A percentile compares a stretch with the other conserved stretches of the same genome.
Evolutionary conservation across 805 yeast genomes (phyloP).

Genomic region (Nakazawaea ernobii): DNA sequence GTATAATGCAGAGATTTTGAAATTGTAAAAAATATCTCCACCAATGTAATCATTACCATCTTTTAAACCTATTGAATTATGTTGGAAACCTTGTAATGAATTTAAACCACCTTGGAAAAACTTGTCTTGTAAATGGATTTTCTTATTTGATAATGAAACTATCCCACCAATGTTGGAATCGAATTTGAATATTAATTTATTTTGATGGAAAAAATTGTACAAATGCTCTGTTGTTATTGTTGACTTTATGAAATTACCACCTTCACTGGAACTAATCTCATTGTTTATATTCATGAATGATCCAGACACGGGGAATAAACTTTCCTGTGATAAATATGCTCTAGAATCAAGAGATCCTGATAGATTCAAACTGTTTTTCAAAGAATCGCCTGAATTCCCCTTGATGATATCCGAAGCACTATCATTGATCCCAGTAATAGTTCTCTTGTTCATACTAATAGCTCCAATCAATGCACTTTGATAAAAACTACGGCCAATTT

Average conservation of each 20-base stretch:
- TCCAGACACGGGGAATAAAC: constrained; percentile 44
- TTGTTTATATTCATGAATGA: constrained; percentile 29
- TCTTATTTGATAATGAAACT: constrained; percentile 28
- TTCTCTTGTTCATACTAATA: constrained; percentile 52
- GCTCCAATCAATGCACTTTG: constrained; percentile 36
- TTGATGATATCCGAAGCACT: constrained; percentile 53
- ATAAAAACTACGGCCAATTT: constrained; percentile 20
- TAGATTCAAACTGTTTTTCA: constrained; percentile 49
- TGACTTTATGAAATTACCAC: constrained; percentile 30
- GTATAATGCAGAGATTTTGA: constrained; percentile 54
- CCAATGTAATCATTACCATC: constrained; percentile 55
- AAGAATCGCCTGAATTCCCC: constrained; percentile 52
- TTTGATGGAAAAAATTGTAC: constrained; percentile 36
- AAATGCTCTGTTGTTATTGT: constrained; percentile 24
- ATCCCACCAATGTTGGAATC: constrained; percentile 53
- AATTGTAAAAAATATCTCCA: constrained; percentile 54
- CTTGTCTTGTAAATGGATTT: constrained; percentile 66
- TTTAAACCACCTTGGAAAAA: constrained; percentile 80
- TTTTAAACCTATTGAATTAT: constrained; percentile 63
- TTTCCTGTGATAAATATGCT: constrained; percentile 25
- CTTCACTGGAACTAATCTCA: constrained; percentile 27
- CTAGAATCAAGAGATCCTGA: constrained; percentile 40
- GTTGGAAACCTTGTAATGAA: constrained; percentile 65
- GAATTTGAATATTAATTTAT: constrained; percentile 43
- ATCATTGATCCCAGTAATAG: constrained; percentile 44